Conservation (phyloP, 2,329 filamentous ascomycete species). For the Neopestalotiopsis sp. region DNA sequence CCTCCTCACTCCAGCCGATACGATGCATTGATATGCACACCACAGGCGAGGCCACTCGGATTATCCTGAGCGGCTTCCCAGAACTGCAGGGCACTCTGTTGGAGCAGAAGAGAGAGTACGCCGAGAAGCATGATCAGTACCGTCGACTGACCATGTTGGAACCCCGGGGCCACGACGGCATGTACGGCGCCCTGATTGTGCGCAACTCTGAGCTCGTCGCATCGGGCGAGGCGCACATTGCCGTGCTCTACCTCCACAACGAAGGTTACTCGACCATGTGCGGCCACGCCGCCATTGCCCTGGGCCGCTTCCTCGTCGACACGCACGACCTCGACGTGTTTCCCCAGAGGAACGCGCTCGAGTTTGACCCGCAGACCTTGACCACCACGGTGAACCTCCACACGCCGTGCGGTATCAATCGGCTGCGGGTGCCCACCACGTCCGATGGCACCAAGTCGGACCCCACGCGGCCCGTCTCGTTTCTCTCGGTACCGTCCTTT, state of each 20-base stretch:
- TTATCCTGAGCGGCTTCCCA: conserved; percentile 1
- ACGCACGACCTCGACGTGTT: not conserved
- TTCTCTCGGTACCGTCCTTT: conserved; percentile 1
- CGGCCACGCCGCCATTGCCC: conserved; percentile 2
- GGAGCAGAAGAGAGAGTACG: not conserved
- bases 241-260: conserved; percentile 7
- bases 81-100: not conserved
- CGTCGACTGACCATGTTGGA: not conserved
- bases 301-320: conserved; percentile 4
- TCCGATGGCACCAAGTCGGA: conserved; percentile 3
- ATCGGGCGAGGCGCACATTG: conserved; percentile 1
- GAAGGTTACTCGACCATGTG: conserved; percentile 5
- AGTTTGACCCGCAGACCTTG: not conserved
- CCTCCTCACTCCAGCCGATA: not conserved
- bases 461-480: not conserved
- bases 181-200: conserved; percentile 7
- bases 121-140: conserved; percentile 7
- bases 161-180: not conserved
- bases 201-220: not conserved
- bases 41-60: conserved; percentile 4
- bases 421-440: not conserved
- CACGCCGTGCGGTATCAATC: conserved; percentile 2
- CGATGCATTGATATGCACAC: conserved; percentile 10
- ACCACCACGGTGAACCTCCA: not conserved
- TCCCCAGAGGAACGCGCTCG: not conserved